Evolutionary conservation across 2,329 filamentous ascomycete species (phyloP).

Genomic region (Diaporthe amygdali): DNA sequence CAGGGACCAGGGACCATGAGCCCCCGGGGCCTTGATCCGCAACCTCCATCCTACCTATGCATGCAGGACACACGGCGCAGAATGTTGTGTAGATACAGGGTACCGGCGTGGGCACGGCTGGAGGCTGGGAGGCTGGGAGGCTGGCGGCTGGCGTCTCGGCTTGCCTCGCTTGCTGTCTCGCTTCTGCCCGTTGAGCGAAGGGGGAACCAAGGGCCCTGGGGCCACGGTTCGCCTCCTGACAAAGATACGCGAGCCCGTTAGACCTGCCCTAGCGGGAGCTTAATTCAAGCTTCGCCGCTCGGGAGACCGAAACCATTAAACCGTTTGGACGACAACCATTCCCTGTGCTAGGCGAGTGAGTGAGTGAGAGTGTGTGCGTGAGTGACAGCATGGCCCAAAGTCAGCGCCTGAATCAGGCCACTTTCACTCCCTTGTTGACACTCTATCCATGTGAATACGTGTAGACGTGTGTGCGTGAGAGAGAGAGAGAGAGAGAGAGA

Average conservation of each 20-base stretch:
- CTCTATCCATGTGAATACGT: not conserved
- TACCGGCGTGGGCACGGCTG: not conserved
- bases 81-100: not conserved
- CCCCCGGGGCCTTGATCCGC: not conserved
- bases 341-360: not conserved
- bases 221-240: slow-evolving; percentile 20
- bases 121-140: too few relatives aligned
- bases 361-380: not conserved
- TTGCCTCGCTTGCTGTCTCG: slow-evolving; percentile 18
- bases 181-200: slow-evolving; percentile 17
- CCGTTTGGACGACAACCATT: not conserved
- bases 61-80: not conserved
- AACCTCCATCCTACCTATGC: not conserved
- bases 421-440: not conserved
- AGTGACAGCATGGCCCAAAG: not conserved
- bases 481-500: too few relatives aligned
- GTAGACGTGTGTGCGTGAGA: too few relatives aligned
- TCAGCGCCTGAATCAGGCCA: slow-evolving; percentile 7
- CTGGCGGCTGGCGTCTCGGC: not conserved
- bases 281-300: slow-evolving; percentile 14
- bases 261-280: slow-evolving; percentile 22
- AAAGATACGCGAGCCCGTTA: slow-evolving; percentile 27
- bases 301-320: not conserved
- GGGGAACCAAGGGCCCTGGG: slow-evolving; percentile 11
- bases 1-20: not conserved